phyloP scores from a whole-genome alignment of 192 early-diverging fungal species.

The Linnemannia exigua region DNA sequence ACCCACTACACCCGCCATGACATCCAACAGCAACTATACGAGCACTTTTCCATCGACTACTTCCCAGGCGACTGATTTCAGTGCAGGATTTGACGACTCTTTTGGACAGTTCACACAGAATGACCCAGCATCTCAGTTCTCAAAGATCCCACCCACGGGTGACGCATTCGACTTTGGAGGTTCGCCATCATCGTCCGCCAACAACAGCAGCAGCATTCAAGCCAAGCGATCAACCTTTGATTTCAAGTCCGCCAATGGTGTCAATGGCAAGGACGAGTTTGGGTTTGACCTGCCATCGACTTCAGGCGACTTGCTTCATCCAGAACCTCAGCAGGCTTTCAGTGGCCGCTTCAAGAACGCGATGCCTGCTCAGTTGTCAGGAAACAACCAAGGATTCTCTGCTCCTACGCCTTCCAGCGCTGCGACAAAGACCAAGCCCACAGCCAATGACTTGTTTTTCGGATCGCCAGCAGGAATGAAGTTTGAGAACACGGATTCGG shows the following conservation, averaged over 20 bases:
- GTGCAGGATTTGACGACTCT: constrained; percentile 50
- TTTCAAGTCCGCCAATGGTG: constrained; percentile 15
- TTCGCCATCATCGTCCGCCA: constrained; percentile 6
- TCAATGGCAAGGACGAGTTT: constrained; percentile 29
- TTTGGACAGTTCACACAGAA: constrained; percentile 38
- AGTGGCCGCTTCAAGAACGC: background rate
- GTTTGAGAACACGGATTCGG: constrained; percentile 14
- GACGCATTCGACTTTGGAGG: constrained; percentile 48
- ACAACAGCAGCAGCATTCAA: background rate
- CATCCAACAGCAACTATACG: background rate
- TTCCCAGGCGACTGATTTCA: constrained; percentile 14
- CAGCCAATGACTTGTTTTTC: constrained; percentile 47
- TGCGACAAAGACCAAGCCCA: constrained; percentile 23
- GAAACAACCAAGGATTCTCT: background rate
- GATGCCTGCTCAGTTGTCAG: constrained; percentile 25
- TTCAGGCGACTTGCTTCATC: background rate
- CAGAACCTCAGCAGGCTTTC: background rate
- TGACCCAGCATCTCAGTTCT: constrained; percentile 42
- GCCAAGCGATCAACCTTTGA: constrained; percentile 35
- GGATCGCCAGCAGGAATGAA: constrained; percentile 18
- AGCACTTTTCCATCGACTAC: background rate
- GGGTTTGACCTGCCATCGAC: constrained; percentile 38
- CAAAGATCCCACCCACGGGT: constrained; percentile 30
- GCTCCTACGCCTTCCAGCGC: background rate
- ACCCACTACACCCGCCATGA: background rate